Conservation (phyloP, 2,329 filamentous ascomycete genomes). For the Fusarium veterinarium region DNA sequence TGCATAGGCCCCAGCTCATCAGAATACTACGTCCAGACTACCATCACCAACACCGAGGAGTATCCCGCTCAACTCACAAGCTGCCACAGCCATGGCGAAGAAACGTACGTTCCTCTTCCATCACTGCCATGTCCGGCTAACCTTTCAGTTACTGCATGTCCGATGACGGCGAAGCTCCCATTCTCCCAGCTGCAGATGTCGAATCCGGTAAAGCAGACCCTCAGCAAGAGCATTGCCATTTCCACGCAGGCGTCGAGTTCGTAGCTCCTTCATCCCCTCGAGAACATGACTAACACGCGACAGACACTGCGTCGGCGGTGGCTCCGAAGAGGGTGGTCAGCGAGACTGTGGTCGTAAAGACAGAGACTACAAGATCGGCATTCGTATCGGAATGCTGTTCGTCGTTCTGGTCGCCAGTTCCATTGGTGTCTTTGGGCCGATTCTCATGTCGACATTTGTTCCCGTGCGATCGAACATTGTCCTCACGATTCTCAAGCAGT, state of each 20-base stretch:
- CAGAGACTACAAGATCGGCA: constrained; percentile 72
- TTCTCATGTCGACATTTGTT: constrained; percentile 69
- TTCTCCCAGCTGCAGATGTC: constrained; percentile 27
- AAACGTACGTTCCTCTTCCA: constrained; percentile 57
- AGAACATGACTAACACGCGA: constrained; percentile 2
- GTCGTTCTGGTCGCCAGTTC: constrained; percentile 75
- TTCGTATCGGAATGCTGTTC: constrained; percentile 80
- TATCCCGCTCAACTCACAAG: constrained; percentile 70
- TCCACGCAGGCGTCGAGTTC: constrained; percentile 80
- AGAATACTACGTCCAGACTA: constrained; percentile 58
- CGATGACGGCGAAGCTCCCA: constrained; percentile 34
- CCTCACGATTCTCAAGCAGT: constrained; percentile 76
- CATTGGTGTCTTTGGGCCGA: constrained; percentile 76
- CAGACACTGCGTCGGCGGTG: constrained; percentile 67
- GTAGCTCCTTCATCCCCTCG: constrained; percentile 35
- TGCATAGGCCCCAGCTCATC: constrained; percentile 55
- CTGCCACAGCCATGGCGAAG: constrained; percentile 70
- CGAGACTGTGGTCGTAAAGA: constrained; percentile 60
- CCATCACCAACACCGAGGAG: constrained; percentile 64
- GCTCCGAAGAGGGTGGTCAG: constrained; percentile 23
- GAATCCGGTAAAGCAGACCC: constrained; percentile 33
- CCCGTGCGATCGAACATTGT: constrained; percentile 60
- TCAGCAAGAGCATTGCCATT: constrained; percentile 68
- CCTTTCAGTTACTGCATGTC: constrained; percentile 36
- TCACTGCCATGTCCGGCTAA: not conserved